A percentile compares a stretch with the other conserved stretches of the same genome.
Conservation (phyloP, 2,329 filamentous ascomycete genomes). For the Ophiostoma novo-ulmi region DNA sequence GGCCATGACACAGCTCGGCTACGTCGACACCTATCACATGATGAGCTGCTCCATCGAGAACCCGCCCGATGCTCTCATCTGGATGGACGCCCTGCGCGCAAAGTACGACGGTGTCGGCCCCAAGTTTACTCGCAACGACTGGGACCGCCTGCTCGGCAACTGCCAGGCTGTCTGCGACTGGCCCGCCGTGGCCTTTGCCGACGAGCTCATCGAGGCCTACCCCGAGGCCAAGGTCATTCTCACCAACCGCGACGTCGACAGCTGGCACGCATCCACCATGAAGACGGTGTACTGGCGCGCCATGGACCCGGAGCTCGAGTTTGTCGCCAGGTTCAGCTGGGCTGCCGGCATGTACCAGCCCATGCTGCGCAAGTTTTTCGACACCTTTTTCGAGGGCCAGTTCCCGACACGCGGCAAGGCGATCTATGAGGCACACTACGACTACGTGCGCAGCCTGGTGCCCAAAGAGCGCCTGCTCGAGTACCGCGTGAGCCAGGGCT, state of each 20-base stretch:
- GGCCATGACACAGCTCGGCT: slow-evolving; percentile 62
- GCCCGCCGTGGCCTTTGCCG: slow-evolving; percentile 34
- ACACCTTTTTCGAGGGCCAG: slow-evolving; percentile 22
- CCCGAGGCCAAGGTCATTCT: slow-evolving; percentile 47
- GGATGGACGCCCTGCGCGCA: slow-evolving; percentile 61
- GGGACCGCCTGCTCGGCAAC: slow-evolving; percentile 35
- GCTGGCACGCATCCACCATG: slow-evolving; percentile 37
- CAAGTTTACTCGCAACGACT: slow-evolving; percentile 59
- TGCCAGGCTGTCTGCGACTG: slow-evolving; percentile 27
- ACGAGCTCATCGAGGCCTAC: slow-evolving; percentile 44
- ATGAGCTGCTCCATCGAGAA: slow-evolving; percentile 66
- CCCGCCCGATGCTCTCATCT: slow-evolving; percentile 61
- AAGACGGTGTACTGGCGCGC: slow-evolving; percentile 24
- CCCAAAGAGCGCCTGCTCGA: slow-evolving; percentile 36
- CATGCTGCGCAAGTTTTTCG: slow-evolving; percentile 26
- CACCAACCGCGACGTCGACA: slow-evolving; percentile 38
- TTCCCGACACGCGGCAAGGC: slow-evolving; percentile 22
- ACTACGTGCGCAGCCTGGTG: slow-evolving; percentile 34
- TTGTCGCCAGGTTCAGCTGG: slow-evolving; percentile 19
- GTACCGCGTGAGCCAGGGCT: slow-evolving; percentile 38
- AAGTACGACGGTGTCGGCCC: slow-evolving; percentile 51
- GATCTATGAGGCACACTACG: slow-evolving; percentile 23
- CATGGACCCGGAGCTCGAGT: slow-evolving; percentile 20
- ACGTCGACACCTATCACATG: slow-evolving; percentile 68
- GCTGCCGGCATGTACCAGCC: slow-evolving; percentile 24